Evolutionary conservation across 495 filamentous ascomycete genomes (phyloP).

Genomic region (Aspergillus homomorphus): DNA sequence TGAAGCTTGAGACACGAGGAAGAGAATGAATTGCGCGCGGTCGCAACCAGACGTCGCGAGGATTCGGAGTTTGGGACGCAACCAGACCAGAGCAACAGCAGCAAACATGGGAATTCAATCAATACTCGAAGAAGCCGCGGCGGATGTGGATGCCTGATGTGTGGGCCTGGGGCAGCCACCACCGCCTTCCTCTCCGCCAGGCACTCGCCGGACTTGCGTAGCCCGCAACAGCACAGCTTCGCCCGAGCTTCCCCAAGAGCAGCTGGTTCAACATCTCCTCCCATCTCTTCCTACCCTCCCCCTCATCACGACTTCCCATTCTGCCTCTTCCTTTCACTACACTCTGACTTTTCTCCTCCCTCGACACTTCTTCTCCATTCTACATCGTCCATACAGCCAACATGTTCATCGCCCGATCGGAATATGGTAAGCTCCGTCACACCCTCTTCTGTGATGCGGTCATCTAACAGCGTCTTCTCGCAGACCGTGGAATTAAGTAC

Average conservation of each 20-base stretch:
- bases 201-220: conserved; percentile 44
- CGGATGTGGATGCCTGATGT: conserved; percentile 24
- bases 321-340: not conserved
- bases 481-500: conserved; percentile 99
- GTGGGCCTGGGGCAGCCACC: conserved; percentile 25
- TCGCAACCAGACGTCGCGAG: conserved; percentile 8
- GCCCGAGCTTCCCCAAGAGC: conserved; percentile 21
- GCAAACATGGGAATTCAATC: too few relatives aligned
- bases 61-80: not conserved
- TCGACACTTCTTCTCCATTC: conserved; percentile 9
- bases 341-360: conserved; percentile 11
- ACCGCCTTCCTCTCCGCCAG: conserved; percentile 28
- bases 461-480: conserved; percentile 32
- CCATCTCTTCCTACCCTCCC: conserved; percentile 13
- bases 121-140: not conserved
- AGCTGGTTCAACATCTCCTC: not conserved
- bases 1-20: not conserved
- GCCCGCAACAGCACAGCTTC: conserved; percentile 35
- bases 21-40: not conserved
- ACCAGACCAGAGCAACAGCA: not conserved
- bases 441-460: conserved; percentile 22
- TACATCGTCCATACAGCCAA: conserved; percentile 39
- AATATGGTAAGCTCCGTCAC: conserved; percentile 78
- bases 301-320: not conserved
- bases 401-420: conserved; percentile 99